These are phyloP conservation scores for Brassica cretica DNA, from an alignment of 345 rosid genomes.

Conservation along the genomic window DNA sequence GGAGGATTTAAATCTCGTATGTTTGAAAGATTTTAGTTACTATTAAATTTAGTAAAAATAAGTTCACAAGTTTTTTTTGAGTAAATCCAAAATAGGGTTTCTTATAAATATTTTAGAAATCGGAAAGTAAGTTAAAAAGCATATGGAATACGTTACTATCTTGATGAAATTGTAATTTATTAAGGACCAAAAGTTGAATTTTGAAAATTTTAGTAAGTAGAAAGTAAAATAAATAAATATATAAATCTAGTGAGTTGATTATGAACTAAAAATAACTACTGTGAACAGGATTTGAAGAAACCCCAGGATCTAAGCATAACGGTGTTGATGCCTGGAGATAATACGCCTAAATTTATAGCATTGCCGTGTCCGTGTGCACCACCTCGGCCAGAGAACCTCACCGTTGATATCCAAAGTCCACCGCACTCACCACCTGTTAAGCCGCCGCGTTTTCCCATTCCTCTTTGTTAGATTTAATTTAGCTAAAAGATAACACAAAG, in stretches of 20 bases:
- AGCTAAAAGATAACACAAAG: conserved; percentile 20
- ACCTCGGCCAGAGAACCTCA: conserved; percentile 46
- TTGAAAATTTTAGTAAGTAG: background rate
- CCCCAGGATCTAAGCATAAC: conserved; percentile 58
- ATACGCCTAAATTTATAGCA: conserved; percentile 84
- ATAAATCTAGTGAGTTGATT: background rate
- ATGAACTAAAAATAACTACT: background rate
- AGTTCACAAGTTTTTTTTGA: background rate
- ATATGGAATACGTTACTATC: background rate
- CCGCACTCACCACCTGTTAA: conserved; percentile 44
- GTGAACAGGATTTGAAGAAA: conserved; percentile 55
- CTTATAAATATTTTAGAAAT: background rate
- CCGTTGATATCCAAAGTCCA: conserved; percentile 45
- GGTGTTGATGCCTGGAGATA: conserved; percentile 91
- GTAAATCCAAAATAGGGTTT: background rate
- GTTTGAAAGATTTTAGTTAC: background rate
- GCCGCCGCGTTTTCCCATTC: conserved; percentile 60
- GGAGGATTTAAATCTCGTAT: background rate
- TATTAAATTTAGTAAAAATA: background rate
- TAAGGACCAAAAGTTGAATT: background rate
- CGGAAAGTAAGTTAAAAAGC: background rate
- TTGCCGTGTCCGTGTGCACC: conserved; percentile 91
- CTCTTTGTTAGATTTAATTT: conserved; percentile 55
- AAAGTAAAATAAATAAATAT: too few relatives aligned
- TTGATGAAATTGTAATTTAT: background rate